phyloP scores from a whole-genome alignment of 2,329 filamentous ascomycete genomes.

The Cadophora sp. region DNA sequence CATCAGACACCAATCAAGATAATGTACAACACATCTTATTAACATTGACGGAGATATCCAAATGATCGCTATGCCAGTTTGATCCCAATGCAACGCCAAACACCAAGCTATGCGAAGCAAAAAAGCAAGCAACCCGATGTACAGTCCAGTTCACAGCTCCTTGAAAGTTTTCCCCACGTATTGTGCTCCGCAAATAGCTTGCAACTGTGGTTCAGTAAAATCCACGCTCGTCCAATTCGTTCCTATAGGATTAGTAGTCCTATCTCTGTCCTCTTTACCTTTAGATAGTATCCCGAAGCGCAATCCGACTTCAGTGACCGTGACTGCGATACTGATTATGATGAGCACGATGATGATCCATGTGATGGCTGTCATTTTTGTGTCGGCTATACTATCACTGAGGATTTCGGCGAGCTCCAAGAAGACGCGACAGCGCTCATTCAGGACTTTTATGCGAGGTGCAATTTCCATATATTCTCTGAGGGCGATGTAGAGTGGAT shows the following conservation, averaged over 20 bases:
- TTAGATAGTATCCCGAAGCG: constrained; percentile 77
- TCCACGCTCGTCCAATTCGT: constrained; percentile 41
- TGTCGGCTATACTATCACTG: constrained; percentile 88
- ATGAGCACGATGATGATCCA: constrained; percentile 99
- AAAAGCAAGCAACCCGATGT: background rate
- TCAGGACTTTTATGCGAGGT: constrained; percentile 92
- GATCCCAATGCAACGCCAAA: constrained; percentile 21
- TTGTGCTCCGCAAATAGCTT: constrained; percentile 42
- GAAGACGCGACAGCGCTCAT: constrained; percentile 96
- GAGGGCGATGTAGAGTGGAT: constrained; percentile 92
- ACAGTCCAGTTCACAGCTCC: constrained; percentile 21
- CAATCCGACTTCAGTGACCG: constrained; percentile 85
- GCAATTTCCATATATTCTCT: constrained; percentile 98
- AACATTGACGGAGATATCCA: background rate
- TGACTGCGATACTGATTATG: constrained; percentile 87
- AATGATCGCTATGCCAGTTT: background rate
- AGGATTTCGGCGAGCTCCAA: constrained; percentile 95
- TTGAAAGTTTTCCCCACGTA: constrained; percentile 36
- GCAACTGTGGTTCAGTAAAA: constrained; percentile 39
- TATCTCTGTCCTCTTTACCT: constrained; percentile 32
- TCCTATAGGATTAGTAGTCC: background rate
- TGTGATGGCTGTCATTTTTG: constrained; percentile 94
- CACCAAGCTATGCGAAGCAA: constrained; percentile 32
- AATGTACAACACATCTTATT: constrained; percentile 5
- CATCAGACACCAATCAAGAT: background rate